Evolutionary conservation across 306 rosid species (phyloP).

Genomic region (Cicer cuneatum): DNA sequence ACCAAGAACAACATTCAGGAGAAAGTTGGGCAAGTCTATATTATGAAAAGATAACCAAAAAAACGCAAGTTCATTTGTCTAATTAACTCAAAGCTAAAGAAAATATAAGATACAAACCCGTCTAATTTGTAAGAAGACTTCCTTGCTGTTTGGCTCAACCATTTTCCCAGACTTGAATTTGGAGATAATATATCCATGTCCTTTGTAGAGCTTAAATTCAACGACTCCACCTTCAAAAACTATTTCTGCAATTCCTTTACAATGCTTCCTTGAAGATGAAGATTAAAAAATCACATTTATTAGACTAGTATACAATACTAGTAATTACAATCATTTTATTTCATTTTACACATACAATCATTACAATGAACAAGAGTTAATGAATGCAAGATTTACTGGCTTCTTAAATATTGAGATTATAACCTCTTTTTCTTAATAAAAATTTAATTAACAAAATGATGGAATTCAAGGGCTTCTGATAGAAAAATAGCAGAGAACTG

Average conservation of each 20-base stretch:
- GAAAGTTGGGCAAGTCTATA: conserved; percentile 14
- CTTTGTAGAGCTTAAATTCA: conserved; percentile 70
- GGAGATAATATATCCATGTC: conserved; percentile 57
- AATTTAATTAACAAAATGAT: neutral
- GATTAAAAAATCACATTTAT: neutral
- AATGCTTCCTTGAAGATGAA: conserved; percentile 52
- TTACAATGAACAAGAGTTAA: neutral
- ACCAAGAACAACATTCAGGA: neutral
- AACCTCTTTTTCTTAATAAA: neutral
- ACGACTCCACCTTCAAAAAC: conserved; percentile 61
- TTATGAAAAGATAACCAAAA: conserved; percentile 19
- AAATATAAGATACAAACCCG: conserved; percentile 53
- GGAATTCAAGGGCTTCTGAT: neutral
- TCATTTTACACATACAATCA: conserved; percentile 23
- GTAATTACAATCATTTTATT: neutral
- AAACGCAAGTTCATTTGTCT: neutral
- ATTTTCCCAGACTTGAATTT: conserved; percentile 64
- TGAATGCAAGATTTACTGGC: conserved; percentile 2
- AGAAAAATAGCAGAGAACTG: neutral
- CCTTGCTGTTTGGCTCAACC: conserved; percentile 63
- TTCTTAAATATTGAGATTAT: conserved; percentile 28
- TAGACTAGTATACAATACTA: conserved; percentile 20
- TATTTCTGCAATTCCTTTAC: conserved; percentile 65
- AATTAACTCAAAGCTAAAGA: conserved; percentile 17
- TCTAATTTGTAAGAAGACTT: conserved; percentile 52